Evolutionary conservation across 257 asterid species (phyloP).

Genomic region (Ophiorrhiza pumila): DNA sequence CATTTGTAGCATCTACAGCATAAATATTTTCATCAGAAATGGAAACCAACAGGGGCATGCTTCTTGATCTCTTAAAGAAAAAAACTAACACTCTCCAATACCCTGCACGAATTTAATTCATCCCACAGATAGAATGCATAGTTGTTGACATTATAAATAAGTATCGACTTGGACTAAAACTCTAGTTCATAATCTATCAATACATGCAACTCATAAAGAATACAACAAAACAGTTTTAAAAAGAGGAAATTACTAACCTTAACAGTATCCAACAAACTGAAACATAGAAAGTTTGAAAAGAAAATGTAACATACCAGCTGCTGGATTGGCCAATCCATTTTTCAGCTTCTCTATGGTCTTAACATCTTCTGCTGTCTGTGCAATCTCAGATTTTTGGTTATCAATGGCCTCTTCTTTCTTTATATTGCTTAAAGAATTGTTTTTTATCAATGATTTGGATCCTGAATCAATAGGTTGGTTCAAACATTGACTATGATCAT

Average conservation of each 20-base stretch:
- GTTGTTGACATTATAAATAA: not conserved
- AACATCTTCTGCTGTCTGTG: slow-evolving; percentile 25
- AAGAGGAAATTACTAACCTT: not conserved
- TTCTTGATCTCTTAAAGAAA: slow-evolving; percentile 44
- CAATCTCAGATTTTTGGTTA: slow-evolving; percentile 25
- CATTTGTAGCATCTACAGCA: slow-evolving; percentile 21
- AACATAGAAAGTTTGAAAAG: not conserved
- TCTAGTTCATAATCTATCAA: not conserved
- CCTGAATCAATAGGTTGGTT: no score
- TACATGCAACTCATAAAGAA: not conserved
- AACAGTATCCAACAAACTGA: not conserved
- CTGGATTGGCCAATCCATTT: slow-evolving; percentile 30
- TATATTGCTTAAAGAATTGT: slow-evolving; percentile 3
- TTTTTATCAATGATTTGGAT: not conserved
- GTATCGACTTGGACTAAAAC: not conserved
- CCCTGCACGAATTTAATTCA: slow-evolving; percentile 36
- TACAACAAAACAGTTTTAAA: not conserved
- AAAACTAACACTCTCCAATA: slow-evolving; percentile 43
- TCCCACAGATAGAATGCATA: slow-evolving; percentile 13
- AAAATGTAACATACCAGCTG: slow-evolving; percentile 42
- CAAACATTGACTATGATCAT: no score
- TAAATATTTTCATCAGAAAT: slow-evolving; percentile 24
- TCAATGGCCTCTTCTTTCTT: slow-evolving; percentile 15
- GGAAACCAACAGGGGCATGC: slow-evolving; percentile 27
- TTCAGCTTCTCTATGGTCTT: slow-evolving; percentile 25